Evolutionary conservation across 257 asterid genomes (phyloP), one percentile per base, ranked within the genome.

Genomic region (Leonotis leonurus): DNA sequence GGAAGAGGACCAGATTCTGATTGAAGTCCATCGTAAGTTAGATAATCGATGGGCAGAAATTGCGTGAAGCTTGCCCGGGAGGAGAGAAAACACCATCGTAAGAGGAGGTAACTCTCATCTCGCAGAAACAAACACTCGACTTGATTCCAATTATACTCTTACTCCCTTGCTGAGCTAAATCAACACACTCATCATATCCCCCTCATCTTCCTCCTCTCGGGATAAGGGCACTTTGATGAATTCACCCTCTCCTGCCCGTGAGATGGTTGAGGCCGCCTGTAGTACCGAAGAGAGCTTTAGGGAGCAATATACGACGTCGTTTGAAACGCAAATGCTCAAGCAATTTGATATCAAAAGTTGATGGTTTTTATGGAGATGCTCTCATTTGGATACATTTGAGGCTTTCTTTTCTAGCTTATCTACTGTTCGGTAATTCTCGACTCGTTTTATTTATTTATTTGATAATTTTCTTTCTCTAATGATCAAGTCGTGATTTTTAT

Each of bases 291-390:
- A n/a, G n/a, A n/a, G n/a, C n/a, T n/a, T n/a, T n/a, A n/a, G n/a
- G n/a, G n/a, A n/a, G 66, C 33, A 67, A 43, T 53, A 69, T 8
- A 44, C 67, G 37, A 17, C 61, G 36, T 44, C 64, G 46, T 9
- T 68, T 64, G 82, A 73, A 41, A 29, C 60, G 3, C 81, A 75
- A 10, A 72, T 69, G 60, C 69, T 65, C 8, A 46, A 72, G 79
- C 81, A 81, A 30, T 70, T 58, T 64, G 83, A 81, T 53, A 50
- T 72, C 43, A 75, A 55, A 78, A 78, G 48, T 81, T 78, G 67
- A 78, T 81, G 81, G 87, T 78, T 45, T 81, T 81, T 70, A 77
- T 81, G 80, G 81, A 75, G 24, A 81, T 81, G 81, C 65, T 78
- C 5, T 72, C 86, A 0, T 68, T 41, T 62, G 83, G 77, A 3